phyloP scores from a whole-genome alignment of 2,329 filamentous ascomycete genomes.

The Rhinocladiella mackenziei region DNA sequence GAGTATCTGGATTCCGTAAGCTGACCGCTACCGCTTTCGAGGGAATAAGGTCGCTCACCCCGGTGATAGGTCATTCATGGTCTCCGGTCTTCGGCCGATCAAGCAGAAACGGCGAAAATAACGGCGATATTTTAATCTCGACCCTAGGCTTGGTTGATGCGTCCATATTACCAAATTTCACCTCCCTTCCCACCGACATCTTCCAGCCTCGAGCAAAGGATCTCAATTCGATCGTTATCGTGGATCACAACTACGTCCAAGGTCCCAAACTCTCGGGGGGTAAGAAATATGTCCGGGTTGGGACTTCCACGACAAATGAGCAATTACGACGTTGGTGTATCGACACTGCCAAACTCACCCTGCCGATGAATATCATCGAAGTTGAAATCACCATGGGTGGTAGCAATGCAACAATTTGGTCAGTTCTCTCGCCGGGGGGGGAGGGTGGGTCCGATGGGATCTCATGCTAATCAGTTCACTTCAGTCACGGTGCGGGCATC shows the following conservation, averaged over 20 bases:
- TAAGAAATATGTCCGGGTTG: conserved; percentile 42
- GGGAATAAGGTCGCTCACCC: conserved; percentile 4
- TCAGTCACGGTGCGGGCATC: conserved; percentile 48
- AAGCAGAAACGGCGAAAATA: conserved; percentile 12
- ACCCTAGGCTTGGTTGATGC: conserved; percentile 37
- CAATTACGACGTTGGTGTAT: conserved; percentile 46
- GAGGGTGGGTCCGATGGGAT: background rate
- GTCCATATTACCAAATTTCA: conserved; percentile 23
- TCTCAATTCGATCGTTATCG: conserved; percentile 23
- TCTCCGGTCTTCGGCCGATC: conserved; percentile 24
- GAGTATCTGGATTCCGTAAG: conserved; percentile 24
- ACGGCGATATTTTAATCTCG: conserved; percentile 40
- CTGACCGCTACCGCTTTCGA: background rate
- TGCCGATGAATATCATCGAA: conserved; percentile 47
- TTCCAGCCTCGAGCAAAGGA: conserved; percentile 22
- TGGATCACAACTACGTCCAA: conserved; percentile 17
- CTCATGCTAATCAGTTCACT: conserved; percentile 26
- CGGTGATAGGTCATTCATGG: conserved; percentile 21
- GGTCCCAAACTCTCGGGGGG: conserved; percentile 20
- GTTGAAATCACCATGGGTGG: conserved; percentile 49
- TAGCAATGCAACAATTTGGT: conserved; percentile 36
- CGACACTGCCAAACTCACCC: conserved; percentile 35
- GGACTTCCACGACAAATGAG: conserved; percentile 46
- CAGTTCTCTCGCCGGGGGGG: background rate
- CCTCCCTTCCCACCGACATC: conserved; percentile 20